These are phyloP conservation scores for Fomitopsis betulina DNA, from an alignment of 1,284 basidiomycete species.

Conservation along the genomic window DNA sequence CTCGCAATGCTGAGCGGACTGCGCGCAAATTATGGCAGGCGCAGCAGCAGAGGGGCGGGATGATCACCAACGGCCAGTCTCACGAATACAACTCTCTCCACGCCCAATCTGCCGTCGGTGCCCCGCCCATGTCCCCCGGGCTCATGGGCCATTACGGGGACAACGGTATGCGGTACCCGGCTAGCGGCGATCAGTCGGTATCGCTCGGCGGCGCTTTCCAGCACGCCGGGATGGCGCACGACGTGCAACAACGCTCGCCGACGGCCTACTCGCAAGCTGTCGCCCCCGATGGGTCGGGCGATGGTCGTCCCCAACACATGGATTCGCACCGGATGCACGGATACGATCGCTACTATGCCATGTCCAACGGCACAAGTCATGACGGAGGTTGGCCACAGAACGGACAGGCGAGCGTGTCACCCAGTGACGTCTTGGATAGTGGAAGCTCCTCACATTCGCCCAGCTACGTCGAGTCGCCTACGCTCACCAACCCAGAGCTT, in stretches of 20 bases:
- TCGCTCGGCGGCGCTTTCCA: conserved; percentile 39
- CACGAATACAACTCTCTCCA: conserved; percentile 44
- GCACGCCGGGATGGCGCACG: conserved; percentile 30
- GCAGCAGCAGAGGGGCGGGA: conserved; percentile 40
- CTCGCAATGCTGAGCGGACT: conserved; percentile 66
- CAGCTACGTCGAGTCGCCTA: conserved; percentile 52
- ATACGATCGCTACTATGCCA: conserved; percentile 54
- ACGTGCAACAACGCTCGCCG: conserved; percentile 43
- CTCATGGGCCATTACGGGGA: conserved; percentile 22
- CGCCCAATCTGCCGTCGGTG: conserved; percentile 25
- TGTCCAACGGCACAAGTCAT: conserved; percentile 40
- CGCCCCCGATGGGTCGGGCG: conserved; percentile 33
- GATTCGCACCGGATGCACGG: conserved; percentile 41
- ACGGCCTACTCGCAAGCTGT: conserved; percentile 39
- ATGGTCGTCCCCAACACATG: conserved; percentile 33
- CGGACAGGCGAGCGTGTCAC: neutral
- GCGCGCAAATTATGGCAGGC: conserved; percentile 63
- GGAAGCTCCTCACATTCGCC: conserved; percentile 50
- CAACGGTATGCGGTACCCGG: conserved; percentile 36
- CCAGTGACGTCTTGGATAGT: conserved; percentile 28
- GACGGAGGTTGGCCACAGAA: conserved; percentile 51
- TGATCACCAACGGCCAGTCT: conserved; percentile 41
- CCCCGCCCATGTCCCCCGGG: conserved; percentile 21
- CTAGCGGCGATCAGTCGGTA: conserved; percentile 37
- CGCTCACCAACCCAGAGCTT: conserved; percentile 53